Evolutionary conservation across 768 basidiomycete genomes (phyloP).

Genomic region (Phlegmacium glaucopus): DNA sequence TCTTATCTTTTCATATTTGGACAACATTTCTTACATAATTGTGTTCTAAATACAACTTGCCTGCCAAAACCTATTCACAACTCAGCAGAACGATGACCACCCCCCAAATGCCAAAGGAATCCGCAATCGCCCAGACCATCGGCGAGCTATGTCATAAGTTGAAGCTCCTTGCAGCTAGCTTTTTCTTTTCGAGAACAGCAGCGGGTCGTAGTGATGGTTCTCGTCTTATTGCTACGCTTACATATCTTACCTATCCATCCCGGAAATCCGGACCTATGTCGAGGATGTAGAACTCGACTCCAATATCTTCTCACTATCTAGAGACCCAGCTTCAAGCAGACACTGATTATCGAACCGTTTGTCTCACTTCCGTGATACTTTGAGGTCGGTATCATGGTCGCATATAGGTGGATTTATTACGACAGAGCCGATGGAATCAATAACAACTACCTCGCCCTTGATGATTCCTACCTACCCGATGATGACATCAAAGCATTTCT

Average conservation of each 20-base stretch:
- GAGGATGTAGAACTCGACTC: slow-evolving; percentile 6
- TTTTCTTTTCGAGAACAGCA: slow-evolving; percentile 15
- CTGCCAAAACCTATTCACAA: too few species aligned
- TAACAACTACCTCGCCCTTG: slow-evolving; percentile 2
- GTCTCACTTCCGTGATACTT: neutral
- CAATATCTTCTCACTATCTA: slow-evolving; percentile 6
- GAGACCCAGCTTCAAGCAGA: slow-evolving; percentile 8
- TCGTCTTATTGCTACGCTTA: slow-evolving; percentile 12
- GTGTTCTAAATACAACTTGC: too few species aligned
- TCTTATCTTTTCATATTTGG: too few species aligned
- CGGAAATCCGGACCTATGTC: slow-evolving; percentile 4
- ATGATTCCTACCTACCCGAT: neutral
- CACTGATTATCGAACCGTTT: slow-evolving; percentile 10
- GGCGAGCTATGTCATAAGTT: slow-evolving; percentile 6
- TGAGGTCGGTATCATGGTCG: too few species aligned
- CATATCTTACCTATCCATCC: slow-evolving; percentile 9
- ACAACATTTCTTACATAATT: too few species aligned
- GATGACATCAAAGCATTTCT: slow-evolving; percentile 12
- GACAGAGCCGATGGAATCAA: slow-evolving; percentile 1
- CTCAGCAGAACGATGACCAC: too few species aligned
- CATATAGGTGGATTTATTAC: slow-evolving; percentile 6
- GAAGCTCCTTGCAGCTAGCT: slow-evolving; percentile 8
- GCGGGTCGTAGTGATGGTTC: slow-evolving; percentile 6
- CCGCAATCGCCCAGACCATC: slow-evolving; percentile 11
- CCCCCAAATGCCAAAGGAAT: too few species aligned